Evolutionary conservation across 495 filamentous ascomycete genomes (phyloP), one percentile per base, ranked within the genome.

Genomic region (Massariosphaeria phaeospora): DNA sequence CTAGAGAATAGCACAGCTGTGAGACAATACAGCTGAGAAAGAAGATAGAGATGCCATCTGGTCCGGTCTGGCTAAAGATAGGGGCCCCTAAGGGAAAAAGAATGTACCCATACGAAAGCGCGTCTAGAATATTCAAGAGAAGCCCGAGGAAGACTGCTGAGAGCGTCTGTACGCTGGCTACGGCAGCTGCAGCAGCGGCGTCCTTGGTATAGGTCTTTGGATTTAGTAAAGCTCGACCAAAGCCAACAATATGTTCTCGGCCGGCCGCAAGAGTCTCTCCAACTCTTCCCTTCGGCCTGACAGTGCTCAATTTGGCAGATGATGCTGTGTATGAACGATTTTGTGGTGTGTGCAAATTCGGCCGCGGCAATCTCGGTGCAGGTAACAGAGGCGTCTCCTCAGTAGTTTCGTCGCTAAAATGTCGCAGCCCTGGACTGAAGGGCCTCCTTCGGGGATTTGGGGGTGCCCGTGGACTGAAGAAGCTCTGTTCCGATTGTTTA

Each of bases 11-110:
- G n/a, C 88, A 85, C 39, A 98, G 69, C 64, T 98, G 93, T 0
- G 94, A 84, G 21, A 98, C 79, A 55, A 98, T 96, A 52, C 88
- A 94, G 73, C 91, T 96, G 57, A 98, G 86, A 66, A 96, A 98
- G 72, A 96, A 98, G 75, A 98, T 97, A 0, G 94, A 95, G 52
- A 98, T 95, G 12, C 93, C 93, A 45, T 95, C 91, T 3, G 90
- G 80, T 3, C 90, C 93, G 21, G 96, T 79, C 42, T 82, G 74
- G 24, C 83, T 76, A 65, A 98, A 98, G 15, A 95, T 79, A 1
- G 84, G 79, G 61, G 86, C 83, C 17, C 89, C 88, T 21, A 97
- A 76, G 4, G 93, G 93, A 57, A 98, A 98, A 15, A 98, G 70
- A 59, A 98, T 97, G 85, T 96, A 51, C 61, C 47, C 93, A 66